Evolutionary conservation across 1,139 yeast species (phyloP), one percentile per base, ranked within the genome.

Genomic region (Lodderomyces metapsilosis): DNA sequence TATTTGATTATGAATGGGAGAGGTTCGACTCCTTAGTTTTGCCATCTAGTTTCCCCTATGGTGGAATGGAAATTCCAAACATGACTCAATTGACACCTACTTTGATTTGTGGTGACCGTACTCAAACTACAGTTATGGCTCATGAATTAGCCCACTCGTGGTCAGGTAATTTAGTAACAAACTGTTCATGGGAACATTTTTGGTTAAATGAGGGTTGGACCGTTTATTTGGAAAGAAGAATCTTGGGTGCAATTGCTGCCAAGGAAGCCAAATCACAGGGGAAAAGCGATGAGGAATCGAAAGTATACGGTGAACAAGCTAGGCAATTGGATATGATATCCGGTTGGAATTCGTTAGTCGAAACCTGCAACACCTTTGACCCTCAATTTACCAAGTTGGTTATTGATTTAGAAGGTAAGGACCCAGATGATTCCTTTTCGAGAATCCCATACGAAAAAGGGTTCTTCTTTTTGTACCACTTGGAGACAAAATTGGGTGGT

Each of bases 141-240:
- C 71, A 66, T 46, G 71, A 66, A 45, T 58, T 66, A 47, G 69
- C 71, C 2, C 71, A 66, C 43, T 63, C 68, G 12, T 66, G 71
- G 71, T 56, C 62, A 10, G 71, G 71, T 6, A 66, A 66, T 42
- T 57, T 66, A 43, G 71, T 66, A 9, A 66, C 71, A 3, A 65
- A 64, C 44, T 52, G 60, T 34, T 60, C 67, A 2, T 66, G 71
- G 71, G 67, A 62, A 32, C 70, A 66, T 50, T 66, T 66, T 44
- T 66, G 71, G 71, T 52, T 66, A 22, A 66, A 66, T 45, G 71
- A 66, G 51, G 71, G 71, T 3, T 66, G 71, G 71, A 62, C 68
- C 3, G 71, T 66, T 9, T 66, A 66, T 46, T 50, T 66, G 34
- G 71, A 66, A 51, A 50, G 71, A 49, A 51, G 70, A 47, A 64